A percentile compares a stretch with the other conserved stretches of the same genome.
Evolutionary conservation across 1,284 basidiomycete genomes (phyloP).

Genomic region (Exsudoporus floridanus): DNA sequence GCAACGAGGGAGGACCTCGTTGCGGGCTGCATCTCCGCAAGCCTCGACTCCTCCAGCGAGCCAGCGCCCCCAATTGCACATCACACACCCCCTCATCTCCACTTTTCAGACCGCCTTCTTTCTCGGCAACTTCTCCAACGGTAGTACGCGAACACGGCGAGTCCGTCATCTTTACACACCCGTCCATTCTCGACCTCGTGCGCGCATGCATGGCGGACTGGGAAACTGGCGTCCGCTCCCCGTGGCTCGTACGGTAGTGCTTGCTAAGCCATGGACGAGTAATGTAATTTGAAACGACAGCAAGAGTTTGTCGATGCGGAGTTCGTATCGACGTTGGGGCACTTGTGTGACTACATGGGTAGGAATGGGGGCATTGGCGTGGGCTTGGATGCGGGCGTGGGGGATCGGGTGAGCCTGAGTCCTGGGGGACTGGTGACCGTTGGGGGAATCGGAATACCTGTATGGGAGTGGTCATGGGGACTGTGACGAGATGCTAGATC

Average conservation of each 20-base stretch:
- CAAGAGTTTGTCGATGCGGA: conserved; percentile 43
- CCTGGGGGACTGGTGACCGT: conserved; percentile 32
- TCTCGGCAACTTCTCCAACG: conserved; percentile 67
- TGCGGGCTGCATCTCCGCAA: conserved; percentile 44
- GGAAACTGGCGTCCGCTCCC: conserved; percentile 56
- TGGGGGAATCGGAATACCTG: conserved; percentile 23
- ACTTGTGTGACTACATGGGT: conserved; percentile 54
- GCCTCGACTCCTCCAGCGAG: conserved; percentile 49
- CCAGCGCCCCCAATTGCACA: conserved; percentile 35
- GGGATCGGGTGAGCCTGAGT: conserved; percentile 30
- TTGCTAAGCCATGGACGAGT: conserved; percentile 50
- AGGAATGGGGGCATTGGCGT: neutral
- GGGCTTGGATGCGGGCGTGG: conserved; percentile 18
- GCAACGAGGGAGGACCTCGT: conserved; percentile 49
- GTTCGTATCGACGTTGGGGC: conserved; percentile 44
- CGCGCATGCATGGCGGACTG: conserved; percentile 56
- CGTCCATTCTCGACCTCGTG: conserved; percentile 51
- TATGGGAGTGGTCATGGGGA: conserved; percentile 26
- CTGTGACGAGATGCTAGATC: conserved; percentile 18
- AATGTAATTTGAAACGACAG: conserved; percentile 36
- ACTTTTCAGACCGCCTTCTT: conserved; percentile 53
- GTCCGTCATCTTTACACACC: conserved; percentile 51
- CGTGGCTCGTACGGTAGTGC: conserved; percentile 56
- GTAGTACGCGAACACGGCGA: conserved; percentile 43
- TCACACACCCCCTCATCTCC: neutral